These are phyloP conservation scores for Meredithiella fracta DNA, from an alignment of 2,329 filamentous ascomycete species.

Conservation along the genomic window DNA sequence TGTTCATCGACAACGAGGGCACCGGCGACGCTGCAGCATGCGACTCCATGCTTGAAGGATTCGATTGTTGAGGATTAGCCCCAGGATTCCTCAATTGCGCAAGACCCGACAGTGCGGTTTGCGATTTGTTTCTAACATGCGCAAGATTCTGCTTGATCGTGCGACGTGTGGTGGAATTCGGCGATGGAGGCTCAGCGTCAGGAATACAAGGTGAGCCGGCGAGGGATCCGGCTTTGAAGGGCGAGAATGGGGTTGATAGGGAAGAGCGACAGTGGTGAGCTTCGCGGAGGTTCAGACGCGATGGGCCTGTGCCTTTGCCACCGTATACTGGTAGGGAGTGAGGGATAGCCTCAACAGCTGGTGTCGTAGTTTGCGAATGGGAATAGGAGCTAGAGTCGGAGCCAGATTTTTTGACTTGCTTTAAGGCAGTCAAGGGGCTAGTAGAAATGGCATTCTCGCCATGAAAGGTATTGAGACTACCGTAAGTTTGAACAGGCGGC, in stretches of 20 bases:
- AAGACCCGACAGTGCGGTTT: conserved; percentile 5
- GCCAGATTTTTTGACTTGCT: conserved; percentile 45
- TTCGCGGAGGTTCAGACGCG: conserved; percentile 8
- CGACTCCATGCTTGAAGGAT: conserved; percentile 32
- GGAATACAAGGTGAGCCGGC: conserved; percentile 58
- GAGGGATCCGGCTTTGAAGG: conserved; percentile 92
- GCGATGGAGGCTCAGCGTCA: conserved; percentile 32
- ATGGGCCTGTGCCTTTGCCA: conserved; percentile 6
- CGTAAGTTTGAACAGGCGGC: conserved; percentile 51
- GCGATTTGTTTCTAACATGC: conserved; percentile 12
- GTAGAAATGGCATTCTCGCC: conserved; percentile 62
- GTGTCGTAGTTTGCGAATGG: conserved; percentile 23
- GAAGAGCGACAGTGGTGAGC: conserved; percentile 45
- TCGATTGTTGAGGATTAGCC: conserved; percentile 21
- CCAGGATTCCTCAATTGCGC: conserved; percentile 15
- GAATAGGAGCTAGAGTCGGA: conserved; percentile 46
- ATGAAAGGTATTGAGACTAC: conserved; percentile 79
- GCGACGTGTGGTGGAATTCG: conserved; percentile 33
- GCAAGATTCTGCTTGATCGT: conserved; percentile 20
- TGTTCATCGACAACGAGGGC: conserved; percentile 50
- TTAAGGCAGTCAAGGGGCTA: conserved; percentile 71
- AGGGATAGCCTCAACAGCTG: conserved; percentile 28
- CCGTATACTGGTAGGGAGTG: conserved; percentile 34
- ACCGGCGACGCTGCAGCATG: conserved; percentile 63
- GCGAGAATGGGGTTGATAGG: conserved; percentile 77